Evolutionary conservation across 371 early-diverging fungal species (phyloP), one percentile per base, ranked within the genome.

Genomic region (Chytridium lagenaria): DNA sequence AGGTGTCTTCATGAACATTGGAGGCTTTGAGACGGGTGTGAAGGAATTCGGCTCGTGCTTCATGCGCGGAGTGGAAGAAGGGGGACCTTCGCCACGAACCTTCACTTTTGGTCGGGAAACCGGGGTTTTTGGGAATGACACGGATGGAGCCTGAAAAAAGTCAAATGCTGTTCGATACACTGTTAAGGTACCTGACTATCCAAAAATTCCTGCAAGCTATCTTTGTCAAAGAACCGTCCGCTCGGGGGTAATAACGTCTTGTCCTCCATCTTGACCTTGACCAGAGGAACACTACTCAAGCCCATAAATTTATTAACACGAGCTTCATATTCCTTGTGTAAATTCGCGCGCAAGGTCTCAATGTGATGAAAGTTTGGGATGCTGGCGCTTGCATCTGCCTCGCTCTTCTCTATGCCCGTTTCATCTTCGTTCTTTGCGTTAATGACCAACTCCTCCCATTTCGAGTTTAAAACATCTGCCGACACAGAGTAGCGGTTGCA

Each of bases 151-250:
- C 26, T 23, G 30, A 7, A 7, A 23, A 55, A 26, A 28, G 16
- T 15, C 55, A 55, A 26, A 55, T 26, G 10, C 5, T 26, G 26
- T 23, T 16, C 7, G 19, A 55, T 23, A 7, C 10, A 55, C 10
- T 16, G 55, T 7, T 55, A 5, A 55, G 30, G 16, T 26, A 55
- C 10, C 55, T 26, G 5, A 5, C 7, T 28, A 7, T 55, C 26
- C 19, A 26, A 28, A 10, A 7, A 28, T 28, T 16, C 16, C 30
- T 55, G 55, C 10, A 55, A 55, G 30, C 23, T 55, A 26, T 55
- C 55, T 28, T 55, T 55, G 26, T 55, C 30, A 55, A 55, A 55
- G 30, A 15, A 55, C 55, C 26, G 19, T 16, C 55, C 55, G 55
- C 26, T 28, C 19, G 55, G 55, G 19, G 55, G 55, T 16, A 23